phyloP scores from a whole-genome alignment of 2,329 filamentous ascomycete species.

The Pezicula neosporulosa region DNA sequence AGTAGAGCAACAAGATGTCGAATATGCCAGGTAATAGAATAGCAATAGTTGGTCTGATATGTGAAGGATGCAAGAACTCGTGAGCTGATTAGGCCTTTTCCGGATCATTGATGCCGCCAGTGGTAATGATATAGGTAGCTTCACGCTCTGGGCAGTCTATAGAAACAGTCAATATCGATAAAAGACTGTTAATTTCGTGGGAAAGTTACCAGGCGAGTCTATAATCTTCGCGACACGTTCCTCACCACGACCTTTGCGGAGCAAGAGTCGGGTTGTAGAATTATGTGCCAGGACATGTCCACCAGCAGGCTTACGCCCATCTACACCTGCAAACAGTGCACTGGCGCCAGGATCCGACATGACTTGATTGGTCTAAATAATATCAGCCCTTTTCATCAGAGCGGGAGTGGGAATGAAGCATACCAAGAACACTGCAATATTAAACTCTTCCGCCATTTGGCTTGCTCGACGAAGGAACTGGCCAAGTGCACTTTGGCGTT shows the following conservation, averaged over 20 bases:
- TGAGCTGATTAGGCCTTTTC: slow-evolving; percentile 50
- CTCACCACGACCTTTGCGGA: slow-evolving; percentile 66
- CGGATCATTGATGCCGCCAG: slow-evolving; percentile 64
- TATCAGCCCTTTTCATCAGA: not conserved
- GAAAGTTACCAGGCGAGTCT: slow-evolving; percentile 55
- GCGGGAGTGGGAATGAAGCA: slow-evolving; percentile 2
- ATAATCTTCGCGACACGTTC: slow-evolving; percentile 68
- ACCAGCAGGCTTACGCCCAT: slow-evolving; percentile 64
- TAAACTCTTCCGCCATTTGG: slow-evolving; percentile 68
- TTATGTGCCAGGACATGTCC: slow-evolving; percentile 69
- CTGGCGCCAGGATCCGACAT: slow-evolving; percentile 68
- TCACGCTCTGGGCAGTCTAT: slow-evolving; percentile 65
- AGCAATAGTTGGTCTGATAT: no score
- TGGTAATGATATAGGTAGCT: slow-evolving; percentile 68
- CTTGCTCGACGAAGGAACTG: slow-evolving; percentile 61
- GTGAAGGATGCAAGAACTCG: not conserved
- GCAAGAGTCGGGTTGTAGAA: slow-evolving; percentile 61
- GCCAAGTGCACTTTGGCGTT: slow-evolving; percentile 65
- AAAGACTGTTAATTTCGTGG: not conserved
- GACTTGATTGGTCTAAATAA: slow-evolving; percentile 61
- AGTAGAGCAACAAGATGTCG: not conserved
- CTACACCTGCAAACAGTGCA: slow-evolving; percentile 63
- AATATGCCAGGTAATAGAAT: no score
- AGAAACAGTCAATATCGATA: not conserved
- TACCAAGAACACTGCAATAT: slow-evolving; percentile 61